Conservation (phyloP, 1,284 basidiomycete genomes). For the Malassezia arunalokei region DNA sequence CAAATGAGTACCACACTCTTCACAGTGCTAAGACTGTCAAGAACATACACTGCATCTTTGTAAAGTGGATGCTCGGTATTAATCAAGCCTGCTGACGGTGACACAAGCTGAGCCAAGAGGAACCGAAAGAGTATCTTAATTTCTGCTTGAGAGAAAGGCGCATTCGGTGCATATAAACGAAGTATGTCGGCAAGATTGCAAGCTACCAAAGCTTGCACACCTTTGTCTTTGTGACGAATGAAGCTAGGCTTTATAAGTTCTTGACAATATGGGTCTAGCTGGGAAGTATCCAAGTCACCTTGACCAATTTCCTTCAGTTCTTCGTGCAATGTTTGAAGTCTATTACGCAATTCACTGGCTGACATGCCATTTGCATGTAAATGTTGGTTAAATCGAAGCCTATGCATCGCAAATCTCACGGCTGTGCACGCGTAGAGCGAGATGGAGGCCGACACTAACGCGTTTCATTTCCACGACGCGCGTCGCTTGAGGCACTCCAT, state of each 20-base stretch:
- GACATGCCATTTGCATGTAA: conserved; percentile 26
- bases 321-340: conserved; percentile 21
- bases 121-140: conserved; percentile 54
- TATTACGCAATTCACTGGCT: conserved; percentile 29
- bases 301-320: conserved; percentile 78
- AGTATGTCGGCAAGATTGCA: conserved; percentile 91
- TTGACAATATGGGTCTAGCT: conserved; percentile 59
- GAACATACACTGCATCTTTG: conserved; percentile 55
- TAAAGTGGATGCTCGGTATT: conserved; percentile 26
- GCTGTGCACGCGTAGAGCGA: no score
- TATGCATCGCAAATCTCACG: background rate
- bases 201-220: conserved; percentile 82
- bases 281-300: conserved; percentile 63
- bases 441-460: no score
- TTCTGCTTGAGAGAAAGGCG: conserved; percentile 78
- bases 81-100: conserved; percentile 22
- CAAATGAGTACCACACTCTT: conserved; percentile 88
- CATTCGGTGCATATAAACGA: conserved; percentile 85
- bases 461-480: no score
- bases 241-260: conserved; percentile 70
- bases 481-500: no score
- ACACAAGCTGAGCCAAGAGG: conserved; percentile 50
- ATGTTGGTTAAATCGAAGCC: conserved; percentile 23
- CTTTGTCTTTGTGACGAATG: conserved; percentile 80
- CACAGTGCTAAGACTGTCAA: conserved; percentile 81